A percentile compares a stretch with the other conserved stretches of the same genome.
Conservation (phyloP, 345 rosid species). For the Gossypium longicalyx region DNA sequence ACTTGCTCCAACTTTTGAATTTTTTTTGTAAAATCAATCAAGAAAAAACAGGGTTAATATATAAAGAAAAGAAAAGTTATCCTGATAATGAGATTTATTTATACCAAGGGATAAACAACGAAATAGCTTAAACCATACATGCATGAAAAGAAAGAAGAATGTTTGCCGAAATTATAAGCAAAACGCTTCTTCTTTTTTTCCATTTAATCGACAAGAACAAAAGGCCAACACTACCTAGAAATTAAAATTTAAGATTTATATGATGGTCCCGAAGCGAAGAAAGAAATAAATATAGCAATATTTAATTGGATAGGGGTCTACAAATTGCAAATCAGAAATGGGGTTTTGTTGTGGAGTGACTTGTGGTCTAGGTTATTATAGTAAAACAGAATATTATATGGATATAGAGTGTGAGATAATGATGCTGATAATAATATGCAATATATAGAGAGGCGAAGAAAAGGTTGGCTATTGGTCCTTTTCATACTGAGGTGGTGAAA, state of each 20-base stretch:
- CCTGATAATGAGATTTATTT: not conserved
- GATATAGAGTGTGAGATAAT: no score
- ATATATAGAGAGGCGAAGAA: not conserved
- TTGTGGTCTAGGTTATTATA: conserved; percentile 21
- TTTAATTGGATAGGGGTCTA: not conserved
- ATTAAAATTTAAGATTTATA: not conserved
- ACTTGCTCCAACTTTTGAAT: no score
- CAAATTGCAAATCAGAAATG: conserved; percentile 15
- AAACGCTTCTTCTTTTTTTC: no score
- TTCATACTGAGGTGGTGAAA: conserved; percentile 10
- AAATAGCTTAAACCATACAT: not conserved
- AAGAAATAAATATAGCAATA: not conserved
- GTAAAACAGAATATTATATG: conserved; percentile 18
- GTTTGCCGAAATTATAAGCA: no score
- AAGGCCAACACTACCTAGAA: no score
- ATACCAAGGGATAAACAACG: not conserved
- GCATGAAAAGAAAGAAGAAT: no score
- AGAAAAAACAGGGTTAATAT: not conserved
- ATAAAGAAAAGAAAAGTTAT: not conserved
- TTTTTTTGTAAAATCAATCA: no score
- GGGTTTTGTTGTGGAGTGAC: conserved; percentile 20
- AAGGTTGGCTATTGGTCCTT: conserved; percentile 4
- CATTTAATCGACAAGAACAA: no score
- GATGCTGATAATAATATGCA: not conserved
- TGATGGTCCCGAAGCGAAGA: not conserved